Percentiles rank a stretch among this genome's conserved stretches.
Conservation (phyloP, 345 rosid genomes). For the Hibiscus tridactylites region DNA sequence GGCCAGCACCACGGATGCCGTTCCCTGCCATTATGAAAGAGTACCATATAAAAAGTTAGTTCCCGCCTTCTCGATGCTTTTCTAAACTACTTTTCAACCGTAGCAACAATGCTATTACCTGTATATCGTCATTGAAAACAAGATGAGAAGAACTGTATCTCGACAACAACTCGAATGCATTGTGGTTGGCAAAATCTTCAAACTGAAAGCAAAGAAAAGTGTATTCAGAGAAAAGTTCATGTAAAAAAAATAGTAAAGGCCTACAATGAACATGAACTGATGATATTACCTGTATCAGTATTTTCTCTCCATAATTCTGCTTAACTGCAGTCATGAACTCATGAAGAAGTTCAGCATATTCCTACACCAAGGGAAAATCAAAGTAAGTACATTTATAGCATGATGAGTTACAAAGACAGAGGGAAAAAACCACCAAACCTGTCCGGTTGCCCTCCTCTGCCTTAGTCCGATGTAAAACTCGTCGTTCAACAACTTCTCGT, state of each 20-base stretch:
- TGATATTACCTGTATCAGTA: conserved; percentile 22
- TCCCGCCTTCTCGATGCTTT: background rate
- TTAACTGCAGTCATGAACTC: conserved; percentile 95
- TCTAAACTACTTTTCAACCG: too few relatives aligned
- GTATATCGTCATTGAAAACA: conserved; percentile 93
- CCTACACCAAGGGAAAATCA: conserved; percentile 30
- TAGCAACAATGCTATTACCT: conserved; percentile 33
- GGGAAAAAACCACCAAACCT: conserved; percentile 31
- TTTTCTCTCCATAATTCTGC: conserved; percentile 87
- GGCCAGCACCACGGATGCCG: conserved; percentile 90
- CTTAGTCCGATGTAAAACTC: conserved; percentile 82
- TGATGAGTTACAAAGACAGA: background rate
- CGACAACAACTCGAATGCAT: conserved; percentile 77
- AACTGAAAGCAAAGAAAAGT: conserved; percentile 35
- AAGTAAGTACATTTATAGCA: background rate
- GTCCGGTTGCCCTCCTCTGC: conserved; percentile 79
- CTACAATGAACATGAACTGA: too few relatives aligned
- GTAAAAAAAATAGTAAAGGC: too few relatives aligned
- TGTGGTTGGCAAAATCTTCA: conserved; percentile 97
- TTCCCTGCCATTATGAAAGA: conserved; percentile 47
- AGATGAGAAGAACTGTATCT: conserved; percentile 77
- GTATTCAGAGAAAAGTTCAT: too few relatives aligned
- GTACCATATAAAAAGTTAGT: background rate
- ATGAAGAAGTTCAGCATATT: conserved; percentile 77
- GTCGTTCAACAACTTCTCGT: conserved; percentile 55